Conservation (phyloP, 257 asterid species). For the Solanum rostratum region DNA sequence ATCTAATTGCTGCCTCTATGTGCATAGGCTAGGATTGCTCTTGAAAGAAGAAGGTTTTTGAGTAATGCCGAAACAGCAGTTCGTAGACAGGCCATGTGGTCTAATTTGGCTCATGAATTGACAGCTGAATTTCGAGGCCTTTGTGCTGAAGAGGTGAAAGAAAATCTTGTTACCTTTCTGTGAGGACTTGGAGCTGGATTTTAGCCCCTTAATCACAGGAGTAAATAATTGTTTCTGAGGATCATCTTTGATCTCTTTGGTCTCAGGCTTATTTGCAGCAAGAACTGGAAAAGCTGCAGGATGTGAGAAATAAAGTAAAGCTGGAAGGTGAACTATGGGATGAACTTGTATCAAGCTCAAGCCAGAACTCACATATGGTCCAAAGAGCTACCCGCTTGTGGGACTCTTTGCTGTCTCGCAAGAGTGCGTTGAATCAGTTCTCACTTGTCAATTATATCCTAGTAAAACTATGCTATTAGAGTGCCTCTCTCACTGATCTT, state of each 20-base stretch:
- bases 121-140: conserved; percentile 97
- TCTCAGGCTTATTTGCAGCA: conserved; percentile 92
- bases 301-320: conserved; percentile 87
- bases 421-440: conserved; percentile 43
- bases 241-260: conserved; percentile 10
- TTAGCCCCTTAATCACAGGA: neutral
- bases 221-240: neutral
- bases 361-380: conserved; percentile 97
- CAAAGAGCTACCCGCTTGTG: conserved; percentile 95
- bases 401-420: conserved; percentile 95
- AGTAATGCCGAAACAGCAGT: conserved; percentile 96
- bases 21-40: conserved; percentile 92
- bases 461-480: neutral
- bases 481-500: neutral
- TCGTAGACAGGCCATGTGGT: conserved; percentile 92
- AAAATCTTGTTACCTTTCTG: neutral
- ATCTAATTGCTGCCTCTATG: conserved; percentile 5
- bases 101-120: conserved; percentile 98
- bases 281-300: conserved; percentile 95
- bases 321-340: conserved; percentile 97
- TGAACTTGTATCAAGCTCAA: conserved; percentile 97
- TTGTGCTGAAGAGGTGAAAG: conserved; percentile 90
- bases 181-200: neutral
- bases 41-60: conserved; percentile 88
- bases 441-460: neutral